Evolutionary conservation across 345 rosid genomes (phyloP).

Genomic region (Orychophragmus violaceus): DNA sequence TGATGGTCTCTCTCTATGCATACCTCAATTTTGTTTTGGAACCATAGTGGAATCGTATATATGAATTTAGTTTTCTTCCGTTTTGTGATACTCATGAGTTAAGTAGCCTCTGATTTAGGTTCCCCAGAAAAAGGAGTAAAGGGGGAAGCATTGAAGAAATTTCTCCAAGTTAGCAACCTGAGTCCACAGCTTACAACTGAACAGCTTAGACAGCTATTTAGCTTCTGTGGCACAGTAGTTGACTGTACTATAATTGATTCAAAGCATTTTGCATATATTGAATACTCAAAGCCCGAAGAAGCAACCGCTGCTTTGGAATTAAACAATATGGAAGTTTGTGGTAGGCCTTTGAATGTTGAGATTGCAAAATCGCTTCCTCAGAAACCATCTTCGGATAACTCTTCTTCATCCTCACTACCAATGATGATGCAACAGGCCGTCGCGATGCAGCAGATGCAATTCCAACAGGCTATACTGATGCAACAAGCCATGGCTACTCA

Average conservation of each 20-base stretch:
- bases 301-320: conserved; percentile 88
- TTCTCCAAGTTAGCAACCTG: conserved; percentile 94
- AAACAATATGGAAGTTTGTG: conserved; percentile 92
- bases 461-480: conserved; percentile 95
- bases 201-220: conserved; percentile 86
- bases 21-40: background rate
- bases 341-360: conserved; percentile 88
- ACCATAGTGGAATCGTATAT: background rate
- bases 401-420: conserved; percentile 79
- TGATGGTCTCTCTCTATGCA: background rate
- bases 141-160: conserved; percentile 65
- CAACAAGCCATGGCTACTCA: conserved; percentile 93
- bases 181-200: conserved; percentile 87
- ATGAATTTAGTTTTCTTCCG: background rate
- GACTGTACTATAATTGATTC: conserved; percentile 81
- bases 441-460: conserved; percentile 97
- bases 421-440: conserved; percentile 99
- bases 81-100: conserved; percentile 4
- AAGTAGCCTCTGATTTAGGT: conserved; percentile 35
- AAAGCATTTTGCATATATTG: conserved; percentile 86
- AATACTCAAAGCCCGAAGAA: conserved; percentile 79
- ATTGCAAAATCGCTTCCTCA: conserved; percentile 92
- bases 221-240: conserved; percentile 85
- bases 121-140: conserved; percentile 50
- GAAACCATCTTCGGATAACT: conserved; percentile 49